phyloP scores from a whole-genome alignment of 140 eudicot species.

The Cichorium intybus region DNA sequence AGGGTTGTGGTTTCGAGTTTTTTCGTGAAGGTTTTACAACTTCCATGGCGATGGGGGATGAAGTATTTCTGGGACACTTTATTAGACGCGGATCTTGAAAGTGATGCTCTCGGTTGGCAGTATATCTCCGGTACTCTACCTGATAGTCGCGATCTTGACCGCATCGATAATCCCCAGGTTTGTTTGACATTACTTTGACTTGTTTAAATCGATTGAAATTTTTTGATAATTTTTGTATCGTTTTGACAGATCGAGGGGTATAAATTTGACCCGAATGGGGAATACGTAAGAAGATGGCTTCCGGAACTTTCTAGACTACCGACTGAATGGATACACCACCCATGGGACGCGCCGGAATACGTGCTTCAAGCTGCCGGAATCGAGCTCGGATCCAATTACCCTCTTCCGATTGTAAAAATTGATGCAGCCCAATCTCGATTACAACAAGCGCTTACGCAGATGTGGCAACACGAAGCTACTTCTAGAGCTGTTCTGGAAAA shows the following conservation, averaged over 20 bases:
- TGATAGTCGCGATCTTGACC: slow-evolving; percentile 87
- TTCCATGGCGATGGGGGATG: slow-evolving; percentile 99
- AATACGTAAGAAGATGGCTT: slow-evolving; percentile 94
- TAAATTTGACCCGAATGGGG: slow-evolving; percentile 95
- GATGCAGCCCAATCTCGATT: slow-evolving; percentile 78
- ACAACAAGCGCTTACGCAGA: slow-evolving; percentile 65
- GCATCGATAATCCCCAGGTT: slow-evolving; percentile 96
- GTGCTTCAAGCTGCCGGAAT: slow-evolving; percentile 96
- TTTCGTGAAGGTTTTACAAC: slow-evolving; percentile 93
- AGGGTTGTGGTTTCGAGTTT: slow-evolving; percentile 96
- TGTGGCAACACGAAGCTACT: slow-evolving; percentile 95
- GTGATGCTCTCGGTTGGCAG: slow-evolving; percentile 99
- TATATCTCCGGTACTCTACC: slow-evolving; percentile 90
- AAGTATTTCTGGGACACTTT: slow-evolving; percentile 98
- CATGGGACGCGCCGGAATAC: slow-evolving; percentile 94
- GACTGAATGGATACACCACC: slow-evolving; percentile 99
- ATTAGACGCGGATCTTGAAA: slow-evolving; percentile 96
- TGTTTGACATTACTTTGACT: slow-evolving; percentile 29
- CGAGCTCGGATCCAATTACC: slow-evolving; percentile 94
- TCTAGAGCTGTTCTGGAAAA: slow-evolving; percentile 76
- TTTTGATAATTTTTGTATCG: slow-evolving; percentile 4
- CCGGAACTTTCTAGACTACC: slow-evolving; percentile 96
- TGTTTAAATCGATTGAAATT: not conserved
- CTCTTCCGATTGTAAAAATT: slow-evolving; percentile 78
- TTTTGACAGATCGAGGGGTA: slow-evolving; percentile 81